A percentile compares a stretch with the other conserved stretches of the same genome.
Evolutionary conservation across 306 rosid genomes (phyloP).

Genomic region (Quercus agrifolia): DNA sequence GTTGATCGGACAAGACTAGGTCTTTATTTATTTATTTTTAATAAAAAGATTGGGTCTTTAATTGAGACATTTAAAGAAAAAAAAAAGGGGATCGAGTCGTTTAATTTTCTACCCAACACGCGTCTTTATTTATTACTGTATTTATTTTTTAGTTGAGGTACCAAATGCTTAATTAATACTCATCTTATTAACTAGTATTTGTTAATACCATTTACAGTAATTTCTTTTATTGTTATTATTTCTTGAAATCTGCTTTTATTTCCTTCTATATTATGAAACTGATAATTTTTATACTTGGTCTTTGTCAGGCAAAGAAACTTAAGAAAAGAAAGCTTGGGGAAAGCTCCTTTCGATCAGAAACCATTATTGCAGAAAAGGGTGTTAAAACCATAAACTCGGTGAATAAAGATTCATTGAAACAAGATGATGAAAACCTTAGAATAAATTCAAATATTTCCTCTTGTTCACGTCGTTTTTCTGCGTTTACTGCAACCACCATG

Average conservation of each 20-base stretch:
- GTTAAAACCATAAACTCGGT: not conserved
- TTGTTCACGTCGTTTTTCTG: not conserved
- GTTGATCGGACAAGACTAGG: not conserved
- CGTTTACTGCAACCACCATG: not conserved
- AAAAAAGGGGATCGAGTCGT: too few species aligned
- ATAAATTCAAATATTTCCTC: not conserved
- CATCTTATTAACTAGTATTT: not conserved
- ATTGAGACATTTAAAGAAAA: too few species aligned
- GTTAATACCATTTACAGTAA: not conserved
- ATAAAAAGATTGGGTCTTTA: too few species aligned
- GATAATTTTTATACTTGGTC: not conserved
- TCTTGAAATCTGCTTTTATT: not conserved
- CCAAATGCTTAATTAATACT: not conserved
- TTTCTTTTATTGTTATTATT: not conserved
- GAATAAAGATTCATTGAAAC: not conserved
- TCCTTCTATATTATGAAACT: not conserved
- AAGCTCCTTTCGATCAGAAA: not conserved
- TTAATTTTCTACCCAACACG: not conserved
- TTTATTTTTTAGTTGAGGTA: too few species aligned
- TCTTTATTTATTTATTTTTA: too few species aligned
- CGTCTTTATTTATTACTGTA: not conserved
- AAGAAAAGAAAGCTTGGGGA: not conserved
- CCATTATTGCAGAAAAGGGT: not conserved
- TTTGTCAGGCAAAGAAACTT: not conserved
- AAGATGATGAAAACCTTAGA: not conserved